Conservation (phyloP, 2,329 filamentous ascomycete genomes). For the Mollisia scopiformis region DNA sequence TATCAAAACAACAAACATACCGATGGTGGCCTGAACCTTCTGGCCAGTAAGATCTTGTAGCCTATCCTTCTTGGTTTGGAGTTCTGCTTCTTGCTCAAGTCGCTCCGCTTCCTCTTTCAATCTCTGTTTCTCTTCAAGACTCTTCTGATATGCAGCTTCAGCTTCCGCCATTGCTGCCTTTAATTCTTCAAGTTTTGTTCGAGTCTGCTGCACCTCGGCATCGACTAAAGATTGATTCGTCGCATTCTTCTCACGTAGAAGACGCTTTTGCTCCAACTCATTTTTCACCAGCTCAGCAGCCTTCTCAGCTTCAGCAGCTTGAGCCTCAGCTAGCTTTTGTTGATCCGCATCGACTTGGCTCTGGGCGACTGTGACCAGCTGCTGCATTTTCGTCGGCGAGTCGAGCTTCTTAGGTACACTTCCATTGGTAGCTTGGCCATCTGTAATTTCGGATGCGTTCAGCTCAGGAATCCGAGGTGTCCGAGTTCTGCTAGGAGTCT, state of each 20-base stretch:
- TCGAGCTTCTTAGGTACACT: conserved; percentile 27
- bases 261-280: conserved; percentile 33
- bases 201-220: conserved; percentile 35
- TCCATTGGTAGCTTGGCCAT: conserved; percentile 1
- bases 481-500: conserved; percentile 31
- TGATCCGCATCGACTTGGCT: conserved; percentile 25
- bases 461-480: conserved; percentile 29
- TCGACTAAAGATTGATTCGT: conserved; percentile 36
- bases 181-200: conserved; percentile 33
- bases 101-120: conserved; percentile 38
- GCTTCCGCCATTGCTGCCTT: conserved; percentile 35
- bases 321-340: conserved; percentile 31
- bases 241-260: conserved; percentile 37
- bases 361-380: conserved; percentile 25
- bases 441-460: conserved; percentile 10
- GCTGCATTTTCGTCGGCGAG: conserved; percentile 32
- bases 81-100: conserved; percentile 38
- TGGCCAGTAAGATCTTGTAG: conserved; percentile 33
- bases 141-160: conserved; percentile 35
- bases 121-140: conserved; percentile 36
- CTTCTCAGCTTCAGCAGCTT: conserved; percentile 28
- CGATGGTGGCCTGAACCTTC: conserved; percentile 23
- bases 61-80: conserved; percentile 38
- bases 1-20: conserved; percentile 24
- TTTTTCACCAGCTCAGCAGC: conserved; percentile 27